Percentiles rank a stretch among this genome's conserved stretches.
Evolutionary conservation across 441 rosid genomes (phyloP).

Genomic region (Mallotus repandus): DNA sequence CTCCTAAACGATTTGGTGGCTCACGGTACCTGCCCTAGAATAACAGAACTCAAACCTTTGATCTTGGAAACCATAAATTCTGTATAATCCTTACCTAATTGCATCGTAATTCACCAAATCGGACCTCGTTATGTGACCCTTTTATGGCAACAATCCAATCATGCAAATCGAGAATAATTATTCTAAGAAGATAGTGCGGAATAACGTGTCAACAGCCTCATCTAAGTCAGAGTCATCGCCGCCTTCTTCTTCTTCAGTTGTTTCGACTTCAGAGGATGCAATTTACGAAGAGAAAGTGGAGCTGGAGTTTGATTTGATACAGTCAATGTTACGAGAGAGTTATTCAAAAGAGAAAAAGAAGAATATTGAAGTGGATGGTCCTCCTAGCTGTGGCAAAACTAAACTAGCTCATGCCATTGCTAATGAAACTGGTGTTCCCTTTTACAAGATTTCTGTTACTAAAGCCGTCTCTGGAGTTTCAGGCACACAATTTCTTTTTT

Average conservation of each 20-base stretch:
- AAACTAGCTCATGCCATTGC: slow-evolving; percentile 93
- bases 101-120: no score
- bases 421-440: slow-evolving; percentile 82
- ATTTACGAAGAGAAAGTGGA: slow-evolving; percentile 52
- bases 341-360: slow-evolving; percentile 48
- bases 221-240: slow-evolving; percentile 15
- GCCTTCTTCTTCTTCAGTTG: slow-evolving; percentile 20
- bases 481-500: slow-evolving; percentile 31
- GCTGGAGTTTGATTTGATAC: slow-evolving; percentile 64
- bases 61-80: no score
- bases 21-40: no score
- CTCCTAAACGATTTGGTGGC: no score
- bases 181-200: slow-evolving; percentile 24
- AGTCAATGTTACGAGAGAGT: slow-evolving; percentile 47
- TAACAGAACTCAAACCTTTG: no score
- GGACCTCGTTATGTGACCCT: no score
- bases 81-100: no score
- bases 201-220: not conserved
- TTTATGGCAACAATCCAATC: no score
- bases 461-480: slow-evolving; percentile 87
- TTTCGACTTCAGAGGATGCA: slow-evolving; percentile 71
- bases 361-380: slow-evolving; percentile 71
- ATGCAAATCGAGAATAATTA: slow-evolving; percentile 44
- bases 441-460: slow-evolving; percentile 81
- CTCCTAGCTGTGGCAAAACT: slow-evolving; percentile 98